These are phyloP conservation scores for Fusarium sp. DNA, from an alignment of 2,329 filamentous ascomycete species.

Conservation along the genomic window DNA sequence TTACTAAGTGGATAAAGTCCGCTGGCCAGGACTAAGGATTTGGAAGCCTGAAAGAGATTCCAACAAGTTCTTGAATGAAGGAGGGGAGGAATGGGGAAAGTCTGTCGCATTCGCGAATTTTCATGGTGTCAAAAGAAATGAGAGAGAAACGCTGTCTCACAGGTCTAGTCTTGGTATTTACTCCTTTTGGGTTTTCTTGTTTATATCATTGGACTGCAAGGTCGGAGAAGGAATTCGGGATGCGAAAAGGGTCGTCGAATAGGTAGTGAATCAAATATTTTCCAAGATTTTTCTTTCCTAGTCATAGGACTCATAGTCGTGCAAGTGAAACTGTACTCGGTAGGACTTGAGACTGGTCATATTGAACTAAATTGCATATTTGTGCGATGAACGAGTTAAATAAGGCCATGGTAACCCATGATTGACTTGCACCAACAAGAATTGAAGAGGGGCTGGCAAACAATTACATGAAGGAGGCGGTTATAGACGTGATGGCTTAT, in stretches of 20 bases:
- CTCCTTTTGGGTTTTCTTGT: slow-evolving; percentile 20
- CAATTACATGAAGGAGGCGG: too few species aligned
- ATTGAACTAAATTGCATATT: neutral
- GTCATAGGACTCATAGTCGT: neutral
- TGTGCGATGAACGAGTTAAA: too few species aligned
- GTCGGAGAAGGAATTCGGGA: slow-evolving; percentile 17
- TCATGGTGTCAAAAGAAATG: slow-evolving; percentile 43
- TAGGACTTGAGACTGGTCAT: neutral
- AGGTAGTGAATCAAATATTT: slow-evolving; percentile 24
- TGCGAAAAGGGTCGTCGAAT: slow-evolving; percentile 16
- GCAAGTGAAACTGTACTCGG: neutral
- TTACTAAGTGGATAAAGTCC: slow-evolving; percentile 39
- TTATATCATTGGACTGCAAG: slow-evolving; percentile 35
- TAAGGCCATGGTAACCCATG: too few species aligned
- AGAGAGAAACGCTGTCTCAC: slow-evolving; percentile 5
- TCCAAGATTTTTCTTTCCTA: neutral
- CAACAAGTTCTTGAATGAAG: slow-evolving; percentile 12
- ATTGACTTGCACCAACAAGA: too few species aligned
- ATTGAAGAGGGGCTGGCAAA: too few species aligned
- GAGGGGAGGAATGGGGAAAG: slow-evolving; percentile 4
- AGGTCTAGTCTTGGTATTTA: neutral
- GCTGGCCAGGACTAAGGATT: slow-evolving; percentile 25
- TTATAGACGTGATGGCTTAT: too few species aligned
- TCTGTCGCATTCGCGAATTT: slow-evolving; percentile 32
- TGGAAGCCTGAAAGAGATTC: slow-evolving; percentile 1